Evolutionary conservation across 305 asterid species (phyloP).

Genomic region (Fraxinus angustifolia): DNA sequence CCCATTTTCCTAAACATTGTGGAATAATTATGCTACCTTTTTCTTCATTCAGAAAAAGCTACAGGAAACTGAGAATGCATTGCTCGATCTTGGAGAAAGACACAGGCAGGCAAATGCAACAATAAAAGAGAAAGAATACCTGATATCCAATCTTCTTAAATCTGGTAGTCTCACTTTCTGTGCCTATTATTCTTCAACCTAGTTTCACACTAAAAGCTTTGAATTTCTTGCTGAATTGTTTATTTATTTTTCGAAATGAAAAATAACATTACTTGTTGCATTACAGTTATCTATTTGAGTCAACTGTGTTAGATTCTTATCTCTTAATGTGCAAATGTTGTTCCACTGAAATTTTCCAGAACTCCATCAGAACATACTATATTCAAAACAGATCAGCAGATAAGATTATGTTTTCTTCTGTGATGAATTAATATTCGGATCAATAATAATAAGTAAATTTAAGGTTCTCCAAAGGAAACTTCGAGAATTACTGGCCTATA

Average conservation of each 20-base stretch:
- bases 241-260: neutral
- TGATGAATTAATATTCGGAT: neutral
- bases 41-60: slow-evolving; percentile 42
- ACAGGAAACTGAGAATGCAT: slow-evolving; percentile 34
- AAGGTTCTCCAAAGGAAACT: neutral
- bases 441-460: neutral
- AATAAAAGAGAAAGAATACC: slow-evolving; percentile 39
- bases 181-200: neutral
- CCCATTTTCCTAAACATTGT: neutral
- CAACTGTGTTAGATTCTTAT: neutral
- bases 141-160: slow-evolving; percentile 33
- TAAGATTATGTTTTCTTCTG: neutral
- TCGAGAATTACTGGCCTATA: neutral
- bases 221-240: neutral
- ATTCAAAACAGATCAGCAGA: neutral
- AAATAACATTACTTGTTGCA: neutral
- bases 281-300: neutral
- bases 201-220: neutral
- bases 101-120: slow-evolving; percentile 30
- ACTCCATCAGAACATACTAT: neutral
- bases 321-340: neutral
- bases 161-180: slow-evolving; percentile 36
- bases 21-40: neutral
- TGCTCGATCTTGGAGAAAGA: slow-evolving; percentile 39
- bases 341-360: neutral